Evolutionary conservation across 202 grass and related monocot species (phyloP).

Genomic region (Panicum hallii): DNA sequence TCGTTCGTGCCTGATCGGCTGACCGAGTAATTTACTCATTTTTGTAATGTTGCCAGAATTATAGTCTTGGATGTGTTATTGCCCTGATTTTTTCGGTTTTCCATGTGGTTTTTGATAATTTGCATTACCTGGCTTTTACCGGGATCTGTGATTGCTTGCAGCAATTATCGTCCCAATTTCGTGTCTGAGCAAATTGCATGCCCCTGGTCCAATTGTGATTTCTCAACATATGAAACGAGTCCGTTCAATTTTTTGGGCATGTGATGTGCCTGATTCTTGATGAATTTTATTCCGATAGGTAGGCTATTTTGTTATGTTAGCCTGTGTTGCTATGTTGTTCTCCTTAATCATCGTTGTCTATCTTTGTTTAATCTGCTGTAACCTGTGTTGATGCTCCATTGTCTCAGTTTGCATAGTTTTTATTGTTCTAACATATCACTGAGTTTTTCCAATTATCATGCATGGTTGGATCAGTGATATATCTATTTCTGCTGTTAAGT

Average conservation of each 20-base stretch:
- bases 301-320: background rate
- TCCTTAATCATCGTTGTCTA: background rate
- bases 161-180: constrained; percentile 7
- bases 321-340: constrained; percentile 10
- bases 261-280: background rate
- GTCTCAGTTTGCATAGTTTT: background rate
- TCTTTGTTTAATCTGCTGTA: background rate
- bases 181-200: background rate
- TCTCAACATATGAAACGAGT: background rate
- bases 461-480: background rate
- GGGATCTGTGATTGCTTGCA: background rate
- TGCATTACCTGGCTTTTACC: background rate
- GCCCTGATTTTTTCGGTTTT: background rate
- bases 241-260: background rate
- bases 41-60: background rate
- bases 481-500: constrained; percentile 18
- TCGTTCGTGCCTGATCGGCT: background rate
- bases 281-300: background rate
- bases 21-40: background rate
- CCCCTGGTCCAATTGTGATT: background rate
- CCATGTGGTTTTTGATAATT: background rate
- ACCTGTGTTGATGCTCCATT: background rate
- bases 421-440: background rate
- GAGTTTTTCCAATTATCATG: constrained; percentile 2
- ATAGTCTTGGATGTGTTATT: background rate